Evolutionary conservation across 345 rosid species (phyloP).

Genomic region (Arabis hirsuta): DNA sequence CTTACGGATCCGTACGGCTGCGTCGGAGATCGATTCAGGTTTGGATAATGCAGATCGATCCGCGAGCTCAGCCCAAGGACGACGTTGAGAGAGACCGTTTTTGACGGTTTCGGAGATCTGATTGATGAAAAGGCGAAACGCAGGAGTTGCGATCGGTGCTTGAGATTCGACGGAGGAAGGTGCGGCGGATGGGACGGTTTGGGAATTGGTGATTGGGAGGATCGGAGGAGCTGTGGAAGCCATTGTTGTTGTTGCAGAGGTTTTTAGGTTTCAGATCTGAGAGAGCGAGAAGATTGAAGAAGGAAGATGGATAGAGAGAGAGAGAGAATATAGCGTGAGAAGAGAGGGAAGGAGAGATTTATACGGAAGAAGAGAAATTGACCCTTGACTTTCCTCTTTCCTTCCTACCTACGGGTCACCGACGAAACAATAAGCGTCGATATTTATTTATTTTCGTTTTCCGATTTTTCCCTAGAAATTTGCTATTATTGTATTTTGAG

Average conservation of each 20-base stretch:
- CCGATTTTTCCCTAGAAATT: no score
- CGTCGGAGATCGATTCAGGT: slow-evolving; percentile 62
- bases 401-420: slow-evolving; percentile 44
- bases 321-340: slow-evolving; percentile 7
- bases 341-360: slow-evolving; percentile 21
- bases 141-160: slow-evolving; percentile 52
- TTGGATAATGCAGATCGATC: slow-evolving; percentile 61
- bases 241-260: slow-evolving; percentile 42
- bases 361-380: not conserved
- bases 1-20: slow-evolving; percentile 56
- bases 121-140: slow-evolving; percentile 49
- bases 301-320: not conserved
- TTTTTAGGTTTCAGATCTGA: slow-evolving; percentile 25
- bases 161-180: slow-evolving; percentile 49
- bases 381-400: slow-evolving; percentile 33
- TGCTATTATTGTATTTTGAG: not conserved
- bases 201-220: slow-evolving; percentile 48
- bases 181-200: slow-evolving; percentile 44
- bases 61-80: slow-evolving; percentile 58
- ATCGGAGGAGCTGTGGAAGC: slow-evolving; percentile 48
- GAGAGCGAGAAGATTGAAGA: not conserved
- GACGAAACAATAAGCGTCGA: slow-evolving; percentile 8
- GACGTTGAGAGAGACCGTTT: slow-evolving; percentile 58
- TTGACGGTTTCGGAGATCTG: slow-evolving; percentile 49
- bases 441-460: not conserved